phyloP scores from a whole-genome alignment of 805 yeast genomes.

The Cephaloascus albidus region DNA sequence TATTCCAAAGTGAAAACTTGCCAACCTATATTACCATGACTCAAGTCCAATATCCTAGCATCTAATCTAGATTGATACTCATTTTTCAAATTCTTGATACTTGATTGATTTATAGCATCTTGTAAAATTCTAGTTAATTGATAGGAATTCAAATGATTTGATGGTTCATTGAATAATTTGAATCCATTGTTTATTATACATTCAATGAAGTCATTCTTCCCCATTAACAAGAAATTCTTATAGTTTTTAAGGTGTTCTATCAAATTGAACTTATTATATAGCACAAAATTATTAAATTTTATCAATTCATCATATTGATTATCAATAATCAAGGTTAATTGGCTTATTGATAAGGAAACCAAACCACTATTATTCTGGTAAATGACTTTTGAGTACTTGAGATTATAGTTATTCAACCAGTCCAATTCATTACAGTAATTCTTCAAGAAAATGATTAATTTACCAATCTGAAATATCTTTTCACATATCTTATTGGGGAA shows the following conservation, averaged over 20 bases:
- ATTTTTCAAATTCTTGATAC: slow-evolving; percentile 28
- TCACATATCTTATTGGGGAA: slow-evolving; percentile 27
- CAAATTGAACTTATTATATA: slow-evolving; percentile 41
- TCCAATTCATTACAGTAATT: slow-evolving; percentile 56
- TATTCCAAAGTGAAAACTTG: slow-evolving; percentile 87
- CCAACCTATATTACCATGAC: slow-evolving; percentile 78
- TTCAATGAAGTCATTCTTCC: slow-evolving; percentile 78
- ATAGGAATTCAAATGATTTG: slow-evolving; percentile 54
- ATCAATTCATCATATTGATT: slow-evolving; percentile 44
- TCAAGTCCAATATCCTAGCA: slow-evolving; percentile 70
- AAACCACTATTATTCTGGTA: background rate
- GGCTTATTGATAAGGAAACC: slow-evolving; percentile 1
- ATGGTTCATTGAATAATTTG: slow-evolving; percentile 46
- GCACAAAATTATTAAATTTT: slow-evolving; percentile 35
- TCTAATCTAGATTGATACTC: slow-evolving; percentile 52
- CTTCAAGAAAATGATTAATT: slow-evolving; percentile 55
- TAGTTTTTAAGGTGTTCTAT: slow-evolving; percentile 49
- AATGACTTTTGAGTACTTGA: slow-evolving; percentile 19
- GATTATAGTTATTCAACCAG: slow-evolving; percentile 45
- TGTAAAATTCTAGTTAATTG: slow-evolving; percentile 56
- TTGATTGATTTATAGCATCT: slow-evolving; percentile 51
- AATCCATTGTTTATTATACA: slow-evolving; percentile 47
- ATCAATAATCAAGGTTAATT: slow-evolving; percentile 22
- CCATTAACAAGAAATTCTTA: slow-evolving; percentile 59
- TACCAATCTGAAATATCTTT: slow-evolving; percentile 60